Percentiles rank a stretch among this genome's conserved stretches.
Evolutionary conservation across 2,329 filamentous ascomycete genomes (phyloP).

Genomic region (Calonectria honghensis): DNA sequence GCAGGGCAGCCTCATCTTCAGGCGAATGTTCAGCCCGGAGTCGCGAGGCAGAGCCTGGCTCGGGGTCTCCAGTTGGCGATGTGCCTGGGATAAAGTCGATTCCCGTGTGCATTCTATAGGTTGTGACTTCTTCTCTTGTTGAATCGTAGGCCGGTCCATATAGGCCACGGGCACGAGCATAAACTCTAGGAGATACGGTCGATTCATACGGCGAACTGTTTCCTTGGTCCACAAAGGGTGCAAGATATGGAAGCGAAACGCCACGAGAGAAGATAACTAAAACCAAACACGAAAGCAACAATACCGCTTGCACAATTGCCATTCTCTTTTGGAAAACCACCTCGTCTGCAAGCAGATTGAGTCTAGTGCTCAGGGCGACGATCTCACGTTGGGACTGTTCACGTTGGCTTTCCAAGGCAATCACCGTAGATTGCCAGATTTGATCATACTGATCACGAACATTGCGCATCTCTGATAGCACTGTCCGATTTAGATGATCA

Average conservation of each 20-base stretch:
- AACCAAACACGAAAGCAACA: conserved; percentile 90
- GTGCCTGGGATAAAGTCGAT: conserved; percentile 37
- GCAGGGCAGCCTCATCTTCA: conserved; percentile 37
- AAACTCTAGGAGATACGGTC: conserved; percentile 45
- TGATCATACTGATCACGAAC: conserved; percentile 94
- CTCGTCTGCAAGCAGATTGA: conserved; percentile 95
- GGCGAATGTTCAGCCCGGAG: conserved; percentile 36
- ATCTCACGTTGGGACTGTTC: conserved; percentile 90
- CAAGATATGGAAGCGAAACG: conserved; percentile 61
- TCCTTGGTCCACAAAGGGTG: conserved; percentile 56
- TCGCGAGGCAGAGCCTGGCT: conserved; percentile 18
- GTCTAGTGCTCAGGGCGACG: conserved; percentile 84
- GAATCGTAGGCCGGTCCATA: conserved; percentile 43
- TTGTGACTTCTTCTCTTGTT: conserved; percentile 16
- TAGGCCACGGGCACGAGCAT: conserved; percentile 40
- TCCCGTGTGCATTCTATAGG: conserved; percentile 40
- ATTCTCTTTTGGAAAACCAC: conserved; percentile 91
- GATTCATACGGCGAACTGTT: conserved; percentile 48
- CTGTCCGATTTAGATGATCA: conserved; percentile 89
- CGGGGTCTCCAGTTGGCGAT: conserved; percentile 15
- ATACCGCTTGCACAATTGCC: conserved; percentile 91
- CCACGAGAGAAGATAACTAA: conserved; percentile 87
- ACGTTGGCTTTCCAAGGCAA: conserved; percentile 91
- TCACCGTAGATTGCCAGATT: conserved; percentile 95
- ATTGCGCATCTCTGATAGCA: conserved; percentile 85